Percentiles rank a stretch among this genome's conserved stretches.
phyloP scores from a whole-genome alignment of 768 basidiomycete species.

The Lactarius akahatsu region DNA sequence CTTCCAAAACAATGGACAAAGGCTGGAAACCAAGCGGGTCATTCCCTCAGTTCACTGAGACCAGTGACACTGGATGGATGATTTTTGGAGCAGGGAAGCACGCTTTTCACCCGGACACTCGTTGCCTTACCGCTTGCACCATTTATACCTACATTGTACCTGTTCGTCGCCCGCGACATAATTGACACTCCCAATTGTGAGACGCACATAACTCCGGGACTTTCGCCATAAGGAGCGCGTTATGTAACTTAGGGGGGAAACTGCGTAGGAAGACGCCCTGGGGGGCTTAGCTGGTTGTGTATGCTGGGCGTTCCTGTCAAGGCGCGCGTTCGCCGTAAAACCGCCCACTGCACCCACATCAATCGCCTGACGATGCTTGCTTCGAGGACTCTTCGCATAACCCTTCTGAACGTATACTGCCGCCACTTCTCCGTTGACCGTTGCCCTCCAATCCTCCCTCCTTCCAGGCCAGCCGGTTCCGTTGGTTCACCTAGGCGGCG shows the following conservation, averaged over 20 bases:
- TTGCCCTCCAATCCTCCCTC: background rate
- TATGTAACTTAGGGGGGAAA: background rate
- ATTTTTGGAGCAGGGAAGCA: background rate
- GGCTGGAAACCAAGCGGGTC: conserved; percentile 14
- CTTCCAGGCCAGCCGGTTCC: background rate
- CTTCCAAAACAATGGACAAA: conserved; percentile 16
- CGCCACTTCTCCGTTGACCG: background rate
- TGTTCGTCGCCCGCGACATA: conserved; percentile 5
- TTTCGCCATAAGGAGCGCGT: background rate
- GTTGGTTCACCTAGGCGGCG: background rate
- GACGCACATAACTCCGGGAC: background rate
- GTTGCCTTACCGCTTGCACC: background rate
- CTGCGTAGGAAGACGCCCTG: background rate
- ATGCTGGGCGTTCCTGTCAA: background rate
- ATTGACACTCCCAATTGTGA: background rate
- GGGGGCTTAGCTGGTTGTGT: background rate
- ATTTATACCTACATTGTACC: conserved; percentile 22
- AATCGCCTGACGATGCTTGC: background rate
- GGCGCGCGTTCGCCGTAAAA: background rate
- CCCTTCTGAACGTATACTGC: background rate
- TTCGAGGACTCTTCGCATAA: conserved; percentile 4
- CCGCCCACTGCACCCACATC: background rate
- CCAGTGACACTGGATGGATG: conserved; percentile 21
- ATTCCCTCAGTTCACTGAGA: conserved; percentile 14
- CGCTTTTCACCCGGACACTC: conserved; percentile 1